Evolutionary conservation across 2,329 filamentous ascomycete genomes (phyloP).

Genomic region (Dactylonectria macrodidyma): DNA sequence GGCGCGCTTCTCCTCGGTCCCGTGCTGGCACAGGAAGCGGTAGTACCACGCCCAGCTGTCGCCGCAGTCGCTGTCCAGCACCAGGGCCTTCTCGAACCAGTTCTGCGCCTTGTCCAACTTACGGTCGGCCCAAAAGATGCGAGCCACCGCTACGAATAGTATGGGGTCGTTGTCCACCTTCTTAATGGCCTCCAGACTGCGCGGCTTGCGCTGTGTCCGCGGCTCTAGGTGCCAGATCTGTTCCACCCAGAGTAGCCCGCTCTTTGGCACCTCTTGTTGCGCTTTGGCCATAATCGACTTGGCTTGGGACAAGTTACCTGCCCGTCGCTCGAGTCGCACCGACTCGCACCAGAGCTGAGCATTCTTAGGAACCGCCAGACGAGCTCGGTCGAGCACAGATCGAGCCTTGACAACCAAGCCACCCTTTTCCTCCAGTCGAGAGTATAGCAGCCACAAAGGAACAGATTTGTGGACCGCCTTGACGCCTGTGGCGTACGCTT

Average conservation of each 20-base stretch:
- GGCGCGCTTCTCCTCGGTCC: slow-evolving; percentile 90
- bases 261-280: slow-evolving; percentile 90
- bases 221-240: slow-evolving; percentile 95
- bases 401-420: slow-evolving; percentile 92
- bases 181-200: slow-evolving; percentile 94
- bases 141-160: slow-evolving; percentile 91
- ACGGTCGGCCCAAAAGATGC: slow-evolving; percentile 96
- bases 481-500: slow-evolving; percentile 90
- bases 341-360: slow-evolving; percentile 92
- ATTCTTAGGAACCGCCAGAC: slow-evolving; percentile 88
- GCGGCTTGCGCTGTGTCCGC: slow-evolving; percentile 91
- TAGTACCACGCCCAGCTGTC: slow-evolving; percentile 99
- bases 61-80: slow-evolving; percentile 87
- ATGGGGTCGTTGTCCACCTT: slow-evolving; percentile 94
- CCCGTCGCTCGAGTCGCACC: slow-evolving; percentile 91
- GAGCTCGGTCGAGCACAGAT: slow-evolving; percentile 91
- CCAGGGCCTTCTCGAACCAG: slow-evolving; percentile 97
- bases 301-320: slow-evolving; percentile 86
- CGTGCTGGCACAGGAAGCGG: slow-evolving; percentile 92
- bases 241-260: slow-evolving; percentile 91
- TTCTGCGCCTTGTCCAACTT: slow-evolving; percentile 93
- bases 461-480: slow-evolving; percentile 89
- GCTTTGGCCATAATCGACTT: slow-evolving; percentile 95
- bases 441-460: slow-evolving; percentile 90
- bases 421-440: slow-evolving; percentile 87